Base-by-base conservation (phyloP, 2,329 filamentous ascomycete genomes). In the Hortaea werneckii region DNA sequence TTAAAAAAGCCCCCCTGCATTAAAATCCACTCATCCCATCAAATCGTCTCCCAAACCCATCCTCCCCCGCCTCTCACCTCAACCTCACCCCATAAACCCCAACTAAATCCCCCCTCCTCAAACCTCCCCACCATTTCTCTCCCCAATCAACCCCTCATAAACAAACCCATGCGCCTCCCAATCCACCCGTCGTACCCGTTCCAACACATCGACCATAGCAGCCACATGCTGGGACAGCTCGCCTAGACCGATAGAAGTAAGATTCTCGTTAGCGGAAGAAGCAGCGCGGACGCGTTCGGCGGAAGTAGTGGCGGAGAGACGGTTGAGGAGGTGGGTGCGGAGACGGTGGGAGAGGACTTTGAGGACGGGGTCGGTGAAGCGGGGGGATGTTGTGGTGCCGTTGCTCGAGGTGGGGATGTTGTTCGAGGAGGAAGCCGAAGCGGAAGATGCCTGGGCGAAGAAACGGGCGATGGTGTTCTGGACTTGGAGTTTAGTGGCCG, bases 201-300 rank as follows among this genome's bases (percentile, higher is more conserved):
- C 74, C 49, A 88, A 66, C 58, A 82, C 72, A 30, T 86, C 82
- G 5, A 85, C 79, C 54, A 88, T 81, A 41, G 79, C 78, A 29
- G 81, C 73, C 10, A 88, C 79, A 49, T 75, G 77, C 28, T 78
- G 76, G 10, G 83, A 80, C 60, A 88, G 88, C 64, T 89, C 85
- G 0, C 80, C 80, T 46, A 89, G 66, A 0, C 85, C 85, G 12
- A 84, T 73, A 2, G 75, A 74, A 0, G 82, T 82, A 6, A 89
- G 72, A 47, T 77, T 80, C 62, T 88, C 84, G 8, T 77, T 78
- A 0, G 82, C 83, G 0, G 74, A 79, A 54, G 77, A 84, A 0
- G 82, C 80, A 9, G 79, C 81, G 55, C 79, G 78, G 47, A 85
- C 79, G 56, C 84, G 80, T 58, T 88, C 85, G 43, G 76, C 81